These are phyloP conservation scores for Leccinum insolens DNA, from an alignment of 1,284 basidiomycete genomes.

Conservation along the genomic window DNA sequence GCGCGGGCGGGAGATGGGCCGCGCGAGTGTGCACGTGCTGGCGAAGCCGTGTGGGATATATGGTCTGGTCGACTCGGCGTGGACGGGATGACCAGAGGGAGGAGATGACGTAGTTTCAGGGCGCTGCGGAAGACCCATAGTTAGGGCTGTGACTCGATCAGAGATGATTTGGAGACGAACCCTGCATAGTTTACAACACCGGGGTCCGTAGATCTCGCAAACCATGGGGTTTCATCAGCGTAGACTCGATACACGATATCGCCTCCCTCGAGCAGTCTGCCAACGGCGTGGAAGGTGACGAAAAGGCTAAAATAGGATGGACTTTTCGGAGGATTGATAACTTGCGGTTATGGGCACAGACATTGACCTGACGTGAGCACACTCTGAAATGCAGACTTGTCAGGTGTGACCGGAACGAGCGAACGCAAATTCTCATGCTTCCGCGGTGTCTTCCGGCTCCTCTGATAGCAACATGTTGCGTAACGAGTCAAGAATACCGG, in stretches of 20 bases:
- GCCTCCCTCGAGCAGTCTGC: conserved; percentile 56
- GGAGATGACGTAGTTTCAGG: too few species aligned
- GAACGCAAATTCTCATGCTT: conserved; percentile 24
- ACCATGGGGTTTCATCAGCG: conserved; percentile 87
- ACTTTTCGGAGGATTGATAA: conserved; percentile 86
- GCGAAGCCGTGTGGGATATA: too few species aligned
- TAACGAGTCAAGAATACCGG: conserved; percentile 54
- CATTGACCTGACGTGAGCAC: too few species aligned
- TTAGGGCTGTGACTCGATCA: too few species aligned
- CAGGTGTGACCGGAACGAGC: too few species aligned
- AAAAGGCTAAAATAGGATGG: conserved; percentile 55
- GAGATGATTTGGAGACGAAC: too few species aligned
- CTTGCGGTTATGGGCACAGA: conserved; percentile 68
- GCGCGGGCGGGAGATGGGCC: too few species aligned
- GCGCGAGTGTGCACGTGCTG: too few species aligned
- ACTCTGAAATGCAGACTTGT: too few species aligned
- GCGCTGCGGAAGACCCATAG: too few species aligned
- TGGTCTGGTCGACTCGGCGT: too few species aligned
- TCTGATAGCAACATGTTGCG: conserved; percentile 52
- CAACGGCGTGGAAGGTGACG: conserved; percentile 40
- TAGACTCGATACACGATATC: conserved; percentile 79
- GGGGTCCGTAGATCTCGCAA: conserved; percentile 77
- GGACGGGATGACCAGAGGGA: too few species aligned
- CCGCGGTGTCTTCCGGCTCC: conserved; percentile 57
- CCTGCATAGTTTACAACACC: conserved; percentile 57